Evolutionary conservation across 208 protist genomes (phyloP), one percentile per base, ranked within the genome.

Genomic region (Crithidia fasciculata): DNA sequence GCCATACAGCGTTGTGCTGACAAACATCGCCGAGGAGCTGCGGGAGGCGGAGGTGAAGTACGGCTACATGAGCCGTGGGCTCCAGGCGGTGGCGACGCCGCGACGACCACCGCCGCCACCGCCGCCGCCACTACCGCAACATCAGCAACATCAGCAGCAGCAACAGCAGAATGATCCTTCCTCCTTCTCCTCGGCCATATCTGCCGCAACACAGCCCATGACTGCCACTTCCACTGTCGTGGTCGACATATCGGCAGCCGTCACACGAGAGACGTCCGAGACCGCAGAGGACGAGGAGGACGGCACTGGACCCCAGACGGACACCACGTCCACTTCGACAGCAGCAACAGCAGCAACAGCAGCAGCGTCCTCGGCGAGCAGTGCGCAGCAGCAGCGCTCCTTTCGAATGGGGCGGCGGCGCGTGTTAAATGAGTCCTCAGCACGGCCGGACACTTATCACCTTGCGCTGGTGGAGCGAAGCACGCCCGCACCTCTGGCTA

Each of bases 11-110:
- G 80, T 90, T 52, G 74, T 93, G 39, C 80, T 96, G 18, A 86
- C 78, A 37, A 87, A 86, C 73, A 88, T 96, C 62, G 87, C 88
- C 18, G 89, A 89, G 67, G 88, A 92, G 71, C 72, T 96, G 66
- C 85, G 88, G 4, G 80, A 90, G 44, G 84, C 86, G 54, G 89
- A 96, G 73, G 19, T 86, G 55, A 81, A 81, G 55, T 91, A 91
- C 70, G 84, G 83, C 7, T 96, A 96, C 78, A 82, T 95, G 55
- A 90, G 79, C 50, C 86, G 79, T 16, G 85, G 77, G 2, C 84
- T 96, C 44, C 62, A 60, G 36, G 60, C 66, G 16, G n/a, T 9
- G 44, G 4, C 65, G 10, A 66, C 61, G 18, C 56, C 49, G 50
- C 60, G 50, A 37, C 47, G 58, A 39, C 56, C 70, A 45, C 58